These are phyloP conservation scores for Plasmodium malariae DNA, from an alignment of 169 alveolate genomes.

Conservation along the genomic window DNA sequence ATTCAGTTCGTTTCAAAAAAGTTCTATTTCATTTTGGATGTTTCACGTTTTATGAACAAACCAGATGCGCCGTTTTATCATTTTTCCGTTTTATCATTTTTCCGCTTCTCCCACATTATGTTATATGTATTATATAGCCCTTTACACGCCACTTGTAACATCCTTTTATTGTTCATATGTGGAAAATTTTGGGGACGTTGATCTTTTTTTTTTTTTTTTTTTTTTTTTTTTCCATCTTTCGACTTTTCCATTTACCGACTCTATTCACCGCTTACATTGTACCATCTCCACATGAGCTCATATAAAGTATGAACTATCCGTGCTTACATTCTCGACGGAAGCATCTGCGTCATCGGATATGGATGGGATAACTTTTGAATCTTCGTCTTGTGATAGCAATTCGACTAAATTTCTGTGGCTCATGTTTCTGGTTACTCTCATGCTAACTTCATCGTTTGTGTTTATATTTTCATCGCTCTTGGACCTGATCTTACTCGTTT, in stretches of 20 bases:
- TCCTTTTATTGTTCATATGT: too few relatives aligned
- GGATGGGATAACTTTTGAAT: constrained; percentile 11
- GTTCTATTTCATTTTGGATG: too few relatives aligned
- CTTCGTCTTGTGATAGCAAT: constrained; percentile 58
- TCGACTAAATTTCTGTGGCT: constrained; percentile 31
- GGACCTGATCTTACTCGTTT: background rate
- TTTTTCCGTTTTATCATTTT: too few relatives aligned
- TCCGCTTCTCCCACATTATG: too few relatives aligned
- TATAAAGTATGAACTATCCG: constrained; percentile 45
- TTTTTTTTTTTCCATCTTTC: constrained; percentile 1
- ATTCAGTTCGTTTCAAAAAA: too few relatives aligned
- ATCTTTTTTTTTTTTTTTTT: constrained; percentile 12
- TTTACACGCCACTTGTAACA: too few relatives aligned
- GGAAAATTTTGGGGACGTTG: too few relatives aligned
- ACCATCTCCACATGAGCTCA: background rate
- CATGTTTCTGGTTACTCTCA: constrained; percentile 48
- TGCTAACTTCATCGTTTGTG: background rate
- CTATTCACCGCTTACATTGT: background rate
- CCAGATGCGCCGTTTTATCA: too few relatives aligned
- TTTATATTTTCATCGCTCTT: background rate
- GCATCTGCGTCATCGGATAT: constrained; percentile 48
- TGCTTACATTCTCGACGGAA: constrained; percentile 55
- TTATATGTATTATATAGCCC: too few relatives aligned
- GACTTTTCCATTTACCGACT: background rate
- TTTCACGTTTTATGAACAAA: too few relatives aligned